Evolutionary conservation across 2,329 filamentous ascomycete species (phyloP), one percentile per base, ranked within the genome.

Genomic region (Phoma sp.): DNA sequence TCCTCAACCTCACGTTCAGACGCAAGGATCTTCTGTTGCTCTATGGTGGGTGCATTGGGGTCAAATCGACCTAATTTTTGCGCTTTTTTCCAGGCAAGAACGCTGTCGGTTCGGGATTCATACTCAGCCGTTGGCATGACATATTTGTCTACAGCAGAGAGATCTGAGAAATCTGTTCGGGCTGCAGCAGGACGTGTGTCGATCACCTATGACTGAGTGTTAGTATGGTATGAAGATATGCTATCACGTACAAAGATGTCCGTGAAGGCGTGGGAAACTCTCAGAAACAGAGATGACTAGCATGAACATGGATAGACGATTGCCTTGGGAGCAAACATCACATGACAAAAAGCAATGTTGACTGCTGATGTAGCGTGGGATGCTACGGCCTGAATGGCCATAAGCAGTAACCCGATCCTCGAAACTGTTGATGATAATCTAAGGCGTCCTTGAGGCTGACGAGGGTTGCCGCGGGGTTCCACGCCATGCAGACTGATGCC

Each of bases 41-140:
- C 88, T 22, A 89, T 84, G 56, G 82, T 85, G 14, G 89, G 86
- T 7, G 92, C 91, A 65, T 88, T 82, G 10, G 95, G 95, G 71
- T 98, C 91, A 77, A 99, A 99, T 32, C 95, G 90, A 45, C 95
- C 95, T n/a, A 98, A 85, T 73, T 96, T 93, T 75, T 96, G 88
- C n/a, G 86, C 80, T 78, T 90, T 93, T 78, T 99, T 99, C 92
- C 92, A 98, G 5, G 93, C 90, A 23, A 97, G 84, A 11, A 99
- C 95, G 3, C 89, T 93, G 76, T 97, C 91, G 38, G 86, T 81
- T 70, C 93, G 91, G 68, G 86, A 86, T 72, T 92, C 91, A 77
- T 99, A 99, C 70, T 93, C 89, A 44, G 88, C 83, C 47, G 84
- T 81, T n/a, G 92, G 90, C 83, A 99, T 89, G 59, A 89, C 86